Base-by-base conservation (phyloP, 108 stramenopile species). In the Licmophora abbreviata region DNA sequence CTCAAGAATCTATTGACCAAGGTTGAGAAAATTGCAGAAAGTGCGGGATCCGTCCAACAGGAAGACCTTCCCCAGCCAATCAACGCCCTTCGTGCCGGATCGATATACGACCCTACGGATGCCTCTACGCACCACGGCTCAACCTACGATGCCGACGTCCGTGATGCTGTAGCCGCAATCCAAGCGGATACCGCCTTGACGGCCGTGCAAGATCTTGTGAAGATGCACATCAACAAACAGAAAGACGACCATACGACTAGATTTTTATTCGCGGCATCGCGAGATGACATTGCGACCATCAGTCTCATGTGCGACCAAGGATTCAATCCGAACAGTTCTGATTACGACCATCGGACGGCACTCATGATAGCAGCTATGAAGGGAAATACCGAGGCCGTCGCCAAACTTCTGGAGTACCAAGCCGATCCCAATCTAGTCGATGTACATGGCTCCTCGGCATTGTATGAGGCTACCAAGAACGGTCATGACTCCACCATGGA, bases 1-100 rank as follows among this genome's bases (percentile, higher is more conserved):
- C 38, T 77, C n/a, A 43, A 57, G 11, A 77, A 77, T 58, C 44
- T 77, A 0, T 44, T 77, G 35, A 22, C 44, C 15, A 73, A 70
- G 53, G 71, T 77, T 15, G 66, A 72, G 25, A 15, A 26, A 35
- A 41, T 31, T 27, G 2, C 27, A 40, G 38, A 2, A 41, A 21
- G 25, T 42, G 18, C 4, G 24, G 51, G 33, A 3, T 2, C 14
- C 17, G 9, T 36, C 29, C 28, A 44, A 34, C 20, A 59, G 44
- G 47, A 54, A 18, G 38, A 41, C 1, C 44, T 73, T 11, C 71
- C 71, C 0, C 59, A 59, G 43, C 32, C 48, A 12, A 29, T 76
- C 23, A 41, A 48, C 22, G 45, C 44, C 10, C 58, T 73, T 28
- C 58, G 75, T 32, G 59, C 59, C 15, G 74, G 74, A 14, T 76